Conservation (phyloP, 495 filamentous ascomycete species). For the Xylaria longipes region DNA sequence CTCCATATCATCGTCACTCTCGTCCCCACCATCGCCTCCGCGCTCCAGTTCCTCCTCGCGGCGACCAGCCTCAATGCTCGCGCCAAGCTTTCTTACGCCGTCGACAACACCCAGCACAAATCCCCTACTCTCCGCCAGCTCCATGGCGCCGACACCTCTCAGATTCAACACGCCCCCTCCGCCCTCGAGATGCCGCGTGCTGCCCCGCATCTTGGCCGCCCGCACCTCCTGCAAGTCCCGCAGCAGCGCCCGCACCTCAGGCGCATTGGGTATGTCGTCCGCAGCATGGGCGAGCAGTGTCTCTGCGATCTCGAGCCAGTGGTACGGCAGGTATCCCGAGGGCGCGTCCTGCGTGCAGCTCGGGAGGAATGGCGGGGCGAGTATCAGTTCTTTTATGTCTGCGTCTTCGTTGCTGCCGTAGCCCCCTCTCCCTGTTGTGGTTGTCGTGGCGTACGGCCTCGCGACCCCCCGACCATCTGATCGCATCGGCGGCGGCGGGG, state of each 20-base stretch:
- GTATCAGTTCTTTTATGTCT: conserved; percentile 25
- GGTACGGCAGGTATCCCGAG: conserved; percentile 79
- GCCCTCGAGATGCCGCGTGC: conserved; percentile 71
- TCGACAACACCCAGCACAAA: conserved; percentile 89
- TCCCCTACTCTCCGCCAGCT: conserved; percentile 82
- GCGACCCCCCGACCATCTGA: conserved; percentile 49
- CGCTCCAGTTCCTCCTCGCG: conserved; percentile 61
- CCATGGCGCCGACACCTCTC: conserved; percentile 88
- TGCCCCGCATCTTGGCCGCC: conserved; percentile 84
- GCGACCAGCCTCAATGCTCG: conserved; percentile 61
- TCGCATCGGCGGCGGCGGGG: conserved; percentile 66
- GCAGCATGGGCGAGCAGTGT: conserved; percentile 81
- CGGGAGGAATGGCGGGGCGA: conserved; percentile 67
- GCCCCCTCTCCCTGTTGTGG: conserved; percentile 19
- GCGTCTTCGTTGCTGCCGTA: background rate
- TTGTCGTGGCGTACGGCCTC: conserved; percentile 26
- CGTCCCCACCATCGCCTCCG: conserved; percentile 41
- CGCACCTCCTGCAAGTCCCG: conserved; percentile 87
- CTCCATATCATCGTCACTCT: conserved; percentile 58
- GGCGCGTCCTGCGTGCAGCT: conserved; percentile 65
- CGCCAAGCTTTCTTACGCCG: conserved; percentile 74
- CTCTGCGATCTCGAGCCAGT: conserved; percentile 90
- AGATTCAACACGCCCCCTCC: conserved; percentile 72
- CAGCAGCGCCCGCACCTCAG: conserved; percentile 75
- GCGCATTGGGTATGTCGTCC: conserved; percentile 82